Percentiles rank a stretch among this genome's conserved stretches.
Conservation (phyloP, 1,139 yeast genomes). For the Meyerozyma smithsonii region DNA sequence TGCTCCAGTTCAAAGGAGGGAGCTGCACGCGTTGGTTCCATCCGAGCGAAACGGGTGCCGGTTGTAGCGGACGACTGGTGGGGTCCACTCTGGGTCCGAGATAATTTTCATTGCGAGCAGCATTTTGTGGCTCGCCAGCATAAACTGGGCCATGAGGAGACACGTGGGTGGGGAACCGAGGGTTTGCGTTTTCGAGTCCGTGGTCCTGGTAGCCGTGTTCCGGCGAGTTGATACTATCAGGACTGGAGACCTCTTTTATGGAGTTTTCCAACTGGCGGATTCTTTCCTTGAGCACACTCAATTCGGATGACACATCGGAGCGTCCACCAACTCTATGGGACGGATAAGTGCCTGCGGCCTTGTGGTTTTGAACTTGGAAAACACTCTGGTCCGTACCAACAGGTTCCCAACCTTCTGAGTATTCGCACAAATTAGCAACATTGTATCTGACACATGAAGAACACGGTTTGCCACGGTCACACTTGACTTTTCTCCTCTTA, state of each 20-base stretch:
- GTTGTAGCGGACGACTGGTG: background rate
- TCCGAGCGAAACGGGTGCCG: background rate
- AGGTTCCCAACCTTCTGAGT: slow-evolving; percentile 15
- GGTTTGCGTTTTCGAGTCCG: background rate
- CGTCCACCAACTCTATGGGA: no score
- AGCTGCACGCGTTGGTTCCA: background rate
- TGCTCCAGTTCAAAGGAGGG: background rate
- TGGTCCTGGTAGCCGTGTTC: background rate
- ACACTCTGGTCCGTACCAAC: background rate
- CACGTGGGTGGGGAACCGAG: background rate
- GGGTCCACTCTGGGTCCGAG: background rate
- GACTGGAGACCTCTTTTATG: background rate
- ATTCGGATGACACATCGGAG: background rate
- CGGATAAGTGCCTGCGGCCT: no score
- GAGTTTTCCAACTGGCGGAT: background rate
- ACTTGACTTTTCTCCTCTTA: slow-evolving; percentile 25
- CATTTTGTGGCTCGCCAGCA: background rate
- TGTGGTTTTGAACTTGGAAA: background rate
- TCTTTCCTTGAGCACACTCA: slow-evolving; percentile 1
- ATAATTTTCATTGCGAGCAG: background rate
- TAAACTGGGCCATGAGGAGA: background rate
- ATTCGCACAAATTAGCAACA: slow-evolving; percentile 24
- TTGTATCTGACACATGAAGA: slow-evolving; percentile 22
- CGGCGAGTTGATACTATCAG: background rate
- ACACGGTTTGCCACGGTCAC: slow-evolving; percentile 26